Conservation (phyloP, 2,329 filamentous ascomycete genomes). For the Pseudogymnoascus sp. region DNA sequence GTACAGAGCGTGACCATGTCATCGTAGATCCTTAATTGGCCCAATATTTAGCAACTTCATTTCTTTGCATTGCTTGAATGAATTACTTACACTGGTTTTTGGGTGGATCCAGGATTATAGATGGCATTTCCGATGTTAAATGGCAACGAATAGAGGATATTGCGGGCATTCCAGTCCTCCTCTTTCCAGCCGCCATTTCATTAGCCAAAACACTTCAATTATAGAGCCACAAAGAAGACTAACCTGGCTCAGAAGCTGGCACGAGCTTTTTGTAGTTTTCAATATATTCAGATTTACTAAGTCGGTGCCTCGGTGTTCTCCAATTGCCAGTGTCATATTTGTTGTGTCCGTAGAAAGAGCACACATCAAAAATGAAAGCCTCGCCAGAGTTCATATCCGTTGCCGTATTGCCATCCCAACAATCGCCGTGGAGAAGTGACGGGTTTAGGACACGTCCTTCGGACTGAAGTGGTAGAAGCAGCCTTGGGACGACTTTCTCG, state of each 20-base stretch:
- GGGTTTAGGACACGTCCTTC: constrained; percentile 15
- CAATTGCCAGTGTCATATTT: constrained; percentile 17
- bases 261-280: not conserved
- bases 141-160: constrained; percentile 12
- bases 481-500: constrained; percentile 11
- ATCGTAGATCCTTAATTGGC: not conserved
- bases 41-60: not conserved
- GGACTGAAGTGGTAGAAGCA: constrained; percentile 11
- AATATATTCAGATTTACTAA: not conserved
- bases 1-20: not conserved
- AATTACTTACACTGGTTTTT: not conserved
- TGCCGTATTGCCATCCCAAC: constrained; percentile 16
- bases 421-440: constrained; percentile 17
- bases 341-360: constrained; percentile 17
- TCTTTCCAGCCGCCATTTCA: not conserved
- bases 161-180: constrained; percentile 13
- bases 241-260: not conserved
- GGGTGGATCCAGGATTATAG: not conserved
- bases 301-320: constrained; percentile 5
- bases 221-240: not conserved
- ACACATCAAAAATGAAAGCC: constrained; percentile 13
- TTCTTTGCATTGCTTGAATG: not conserved
- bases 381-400: constrained; percentile 14
- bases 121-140: constrained; percentile 7
- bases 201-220: not conserved